These are phyloP conservation scores for Sarocladium oryzae DNA, from an alignment of 2,329 filamentous ascomycete genomes.

Conservation along the genomic window DNA sequence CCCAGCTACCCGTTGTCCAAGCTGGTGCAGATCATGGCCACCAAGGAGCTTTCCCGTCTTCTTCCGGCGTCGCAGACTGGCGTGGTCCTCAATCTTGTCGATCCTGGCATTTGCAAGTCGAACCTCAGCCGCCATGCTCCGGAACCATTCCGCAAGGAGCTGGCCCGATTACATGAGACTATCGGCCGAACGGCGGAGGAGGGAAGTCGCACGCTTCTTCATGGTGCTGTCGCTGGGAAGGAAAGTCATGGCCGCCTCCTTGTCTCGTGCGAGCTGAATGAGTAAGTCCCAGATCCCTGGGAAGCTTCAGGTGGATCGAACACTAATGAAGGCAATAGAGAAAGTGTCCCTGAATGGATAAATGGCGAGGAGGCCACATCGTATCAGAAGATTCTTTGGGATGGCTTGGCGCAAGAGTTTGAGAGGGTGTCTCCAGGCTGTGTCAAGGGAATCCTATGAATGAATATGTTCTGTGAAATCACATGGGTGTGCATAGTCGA, in stretches of 20 bases:
- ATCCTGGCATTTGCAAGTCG: constrained; percentile 24
- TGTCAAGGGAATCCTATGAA: constrained; percentile 11
- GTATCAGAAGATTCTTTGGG: constrained; percentile 22
- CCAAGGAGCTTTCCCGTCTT: constrained; percentile 20
- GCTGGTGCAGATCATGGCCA: constrained; percentile 19
- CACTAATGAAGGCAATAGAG: constrained; percentile 5
- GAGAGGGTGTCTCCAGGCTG: constrained; percentile 22
- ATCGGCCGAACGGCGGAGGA: constrained; percentile 16
- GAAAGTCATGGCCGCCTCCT: constrained; percentile 22
- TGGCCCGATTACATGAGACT: neutral
- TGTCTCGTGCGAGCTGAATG: constrained; percentile 19
- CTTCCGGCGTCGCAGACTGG: constrained; percentile 20
- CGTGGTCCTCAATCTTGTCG: constrained; percentile 24
- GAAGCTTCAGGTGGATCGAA: neutral
- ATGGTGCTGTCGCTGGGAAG: constrained; percentile 17
- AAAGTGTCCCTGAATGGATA: constrained; percentile 18
- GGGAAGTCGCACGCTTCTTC: constrained; percentile 22
- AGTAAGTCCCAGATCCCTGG: constrained; percentile 17
- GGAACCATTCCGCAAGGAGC: neutral
- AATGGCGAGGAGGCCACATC: constrained; percentile 14
- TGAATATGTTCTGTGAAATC: no score
- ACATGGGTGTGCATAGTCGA: no score
- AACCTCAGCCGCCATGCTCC: constrained; percentile 12
- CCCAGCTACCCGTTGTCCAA: constrained; percentile 22
- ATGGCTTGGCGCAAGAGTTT: constrained; percentile 20